Conservation (phyloP, 805 yeast species). For the Nakazawaea holstii region DNA sequence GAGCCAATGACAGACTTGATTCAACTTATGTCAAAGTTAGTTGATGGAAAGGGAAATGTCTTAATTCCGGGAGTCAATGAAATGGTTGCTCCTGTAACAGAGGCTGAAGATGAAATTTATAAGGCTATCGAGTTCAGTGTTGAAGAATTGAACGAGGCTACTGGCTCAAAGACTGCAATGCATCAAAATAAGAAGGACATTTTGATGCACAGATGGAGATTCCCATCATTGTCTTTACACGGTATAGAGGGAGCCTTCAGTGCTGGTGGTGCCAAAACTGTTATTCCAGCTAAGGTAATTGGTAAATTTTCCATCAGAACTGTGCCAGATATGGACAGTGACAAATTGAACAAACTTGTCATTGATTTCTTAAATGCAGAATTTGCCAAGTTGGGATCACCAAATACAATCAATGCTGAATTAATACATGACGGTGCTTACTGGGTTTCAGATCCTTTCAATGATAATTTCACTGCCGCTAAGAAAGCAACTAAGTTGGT, state of each 20-base stretch:
- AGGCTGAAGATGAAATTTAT: constrained; percentile 70
- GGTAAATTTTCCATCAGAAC: constrained; percentile 98
- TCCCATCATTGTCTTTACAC: constrained; percentile 91
- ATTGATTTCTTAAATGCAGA: constrained; percentile 60
- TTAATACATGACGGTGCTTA: constrained; percentile 92
- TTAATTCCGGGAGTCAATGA: constrained; percentile 84
- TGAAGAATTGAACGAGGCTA: constrained; percentile 79
- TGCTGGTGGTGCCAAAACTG: constrained; percentile 95
- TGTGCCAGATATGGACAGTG: constrained; percentile 87
- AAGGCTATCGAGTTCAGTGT: constrained; percentile 82
- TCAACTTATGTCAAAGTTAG: constrained; percentile 70
- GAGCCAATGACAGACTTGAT: constrained; percentile 96
- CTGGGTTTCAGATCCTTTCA: constrained; percentile 94
- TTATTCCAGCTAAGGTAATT: constrained; percentile 87
- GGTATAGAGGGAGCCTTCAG: constrained; percentile 98
- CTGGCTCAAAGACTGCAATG: constrained; percentile 82
- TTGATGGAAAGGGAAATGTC: constrained; percentile 77
- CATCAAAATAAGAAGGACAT: constrained; percentile 76
- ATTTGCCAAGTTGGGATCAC: constrained; percentile 66
- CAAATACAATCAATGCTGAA: constrained; percentile 67
- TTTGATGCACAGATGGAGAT: constrained; percentile 98
- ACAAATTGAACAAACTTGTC: constrained; percentile 73
- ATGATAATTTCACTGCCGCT: constrained; percentile 91
- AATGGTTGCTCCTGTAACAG: constrained; percentile 92
- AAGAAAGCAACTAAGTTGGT: constrained; percentile 90